Conservation (phyloP, 2,329 filamentous ascomycete genomes). For the Talaromyces sp. region DNA sequence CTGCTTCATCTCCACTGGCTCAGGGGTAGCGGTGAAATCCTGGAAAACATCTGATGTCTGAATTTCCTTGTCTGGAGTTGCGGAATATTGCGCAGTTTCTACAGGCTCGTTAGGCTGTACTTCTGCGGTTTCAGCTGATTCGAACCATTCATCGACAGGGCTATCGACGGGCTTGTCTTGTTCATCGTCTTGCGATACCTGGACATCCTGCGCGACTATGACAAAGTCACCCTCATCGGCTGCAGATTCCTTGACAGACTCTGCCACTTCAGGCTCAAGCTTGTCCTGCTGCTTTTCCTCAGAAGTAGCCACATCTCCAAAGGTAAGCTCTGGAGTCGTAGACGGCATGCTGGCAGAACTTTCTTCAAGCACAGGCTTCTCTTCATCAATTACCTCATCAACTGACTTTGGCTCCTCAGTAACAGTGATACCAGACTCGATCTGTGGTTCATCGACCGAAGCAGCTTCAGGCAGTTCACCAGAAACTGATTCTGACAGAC, state of each 20-base stretch:
- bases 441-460: background rate
- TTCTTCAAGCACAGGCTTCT: background rate
- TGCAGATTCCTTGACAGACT: background rate
- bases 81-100: background rate
- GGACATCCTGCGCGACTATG: background rate
- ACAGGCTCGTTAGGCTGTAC: background rate
- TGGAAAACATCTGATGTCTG: background rate
- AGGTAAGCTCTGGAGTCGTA: background rate
- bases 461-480: background rate
- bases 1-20: background rate
- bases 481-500: conserved; percentile 6
- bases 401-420: background rate
- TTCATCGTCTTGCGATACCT: background rate
- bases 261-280: background rate
- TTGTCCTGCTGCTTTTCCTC: background rate
- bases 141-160: conserved; percentile 6
- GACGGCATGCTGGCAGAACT: background rate
- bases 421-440: background rate
- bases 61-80: background rate
- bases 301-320: background rate
- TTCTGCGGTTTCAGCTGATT: conserved; percentile 1
- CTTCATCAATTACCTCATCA: background rate
- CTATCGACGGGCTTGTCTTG: background rate
- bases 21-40: background rate
- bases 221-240: background rate